Percentiles rank a stretch among this genome's conserved stretches.
Conservation (phyloP, 169 alveolate genomes). For the Neospora caninum region DNA sequence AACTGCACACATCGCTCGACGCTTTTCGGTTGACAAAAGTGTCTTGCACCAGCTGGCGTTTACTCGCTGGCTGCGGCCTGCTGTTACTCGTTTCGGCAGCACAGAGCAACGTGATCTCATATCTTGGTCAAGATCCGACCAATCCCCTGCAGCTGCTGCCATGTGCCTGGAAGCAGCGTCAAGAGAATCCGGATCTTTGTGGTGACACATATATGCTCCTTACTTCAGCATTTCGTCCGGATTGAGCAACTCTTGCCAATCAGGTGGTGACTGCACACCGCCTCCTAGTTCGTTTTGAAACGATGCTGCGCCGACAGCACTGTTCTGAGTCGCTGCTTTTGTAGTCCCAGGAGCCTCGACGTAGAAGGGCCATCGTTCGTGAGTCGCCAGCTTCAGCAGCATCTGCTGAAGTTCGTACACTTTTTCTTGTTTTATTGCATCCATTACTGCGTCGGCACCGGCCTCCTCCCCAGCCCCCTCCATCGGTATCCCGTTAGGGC, state of each 20-base stretch:
- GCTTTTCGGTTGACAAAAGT: too few species aligned
- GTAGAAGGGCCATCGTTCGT: background rate
- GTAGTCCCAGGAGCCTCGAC: slow-evolving; percentile 22
- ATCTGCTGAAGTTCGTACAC: background rate
- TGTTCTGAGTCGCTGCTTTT: background rate
- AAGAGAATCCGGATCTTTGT: too few species aligned
- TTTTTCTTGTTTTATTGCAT: background rate
- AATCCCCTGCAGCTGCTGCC: too few species aligned
- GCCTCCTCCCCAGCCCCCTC: background rate
- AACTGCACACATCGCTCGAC: too few species aligned
- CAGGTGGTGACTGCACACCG: background rate
- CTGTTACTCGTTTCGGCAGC: too few species aligned
- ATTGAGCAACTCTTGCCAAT: slow-evolving; percentile 1
- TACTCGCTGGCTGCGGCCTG: too few species aligned
- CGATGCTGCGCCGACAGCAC: background rate
- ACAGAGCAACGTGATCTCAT: too few species aligned
- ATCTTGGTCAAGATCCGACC: too few species aligned
- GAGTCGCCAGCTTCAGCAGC: background rate
- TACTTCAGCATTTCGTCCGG: slow-evolving; percentile 7
- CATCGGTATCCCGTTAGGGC: background rate
- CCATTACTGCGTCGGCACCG: background rate
- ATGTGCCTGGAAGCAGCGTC: too few species aligned
- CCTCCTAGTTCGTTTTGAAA: background rate
- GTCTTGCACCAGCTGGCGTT: background rate
- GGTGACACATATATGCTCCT: background rate